These are phyloP conservation scores for Colletotrichum sp. DNA, from an alignment of 2,329 filamentous ascomycete species.

Conservation along the genomic window DNA sequence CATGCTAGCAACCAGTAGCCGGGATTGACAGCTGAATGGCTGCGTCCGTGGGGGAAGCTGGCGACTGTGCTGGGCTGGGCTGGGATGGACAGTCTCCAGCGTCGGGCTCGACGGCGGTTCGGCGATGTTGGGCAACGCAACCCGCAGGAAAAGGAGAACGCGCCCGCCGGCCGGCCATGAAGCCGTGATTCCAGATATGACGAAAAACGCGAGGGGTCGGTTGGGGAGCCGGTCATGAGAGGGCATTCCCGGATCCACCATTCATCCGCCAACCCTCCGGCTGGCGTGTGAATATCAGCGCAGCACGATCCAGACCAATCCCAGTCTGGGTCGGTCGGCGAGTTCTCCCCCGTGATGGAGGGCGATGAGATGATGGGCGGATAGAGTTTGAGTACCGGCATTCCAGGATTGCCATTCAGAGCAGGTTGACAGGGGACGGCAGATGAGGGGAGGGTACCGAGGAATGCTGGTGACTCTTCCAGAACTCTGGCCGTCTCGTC, in stretches of 20 bases:
- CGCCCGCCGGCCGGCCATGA: not conserved
- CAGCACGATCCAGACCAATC: not conserved
- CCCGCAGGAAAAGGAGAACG: not conserved
- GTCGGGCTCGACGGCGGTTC: not conserved
- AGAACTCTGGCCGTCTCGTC: not conserved
- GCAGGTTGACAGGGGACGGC: not conserved
- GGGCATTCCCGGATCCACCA: not conserved
- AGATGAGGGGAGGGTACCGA: not conserved
- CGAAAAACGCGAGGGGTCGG: not conserved
- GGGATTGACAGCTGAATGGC: not conserved
- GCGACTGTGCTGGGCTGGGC: not conserved
- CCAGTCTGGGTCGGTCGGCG: not conserved
- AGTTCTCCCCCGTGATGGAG: not conserved
- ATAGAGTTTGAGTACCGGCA: constrained; percentile 14
- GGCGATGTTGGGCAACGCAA: not conserved
- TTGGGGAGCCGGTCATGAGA: not conserved
- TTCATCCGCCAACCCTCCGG: not conserved
- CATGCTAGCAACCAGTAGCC: not conserved
- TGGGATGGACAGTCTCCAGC: not conserved
- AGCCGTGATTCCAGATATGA: not conserved
- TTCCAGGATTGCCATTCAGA: not conserved
- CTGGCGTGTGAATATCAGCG: not conserved
- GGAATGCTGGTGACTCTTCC: constrained; percentile 14
- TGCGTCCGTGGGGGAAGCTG: not conserved
- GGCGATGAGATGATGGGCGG: not conserved